These are phyloP conservation scores for Aspergillus kassunensis DNA, from an alignment of 495 filamentous ascomycete genomes.

Conservation along the genomic window DNA sequence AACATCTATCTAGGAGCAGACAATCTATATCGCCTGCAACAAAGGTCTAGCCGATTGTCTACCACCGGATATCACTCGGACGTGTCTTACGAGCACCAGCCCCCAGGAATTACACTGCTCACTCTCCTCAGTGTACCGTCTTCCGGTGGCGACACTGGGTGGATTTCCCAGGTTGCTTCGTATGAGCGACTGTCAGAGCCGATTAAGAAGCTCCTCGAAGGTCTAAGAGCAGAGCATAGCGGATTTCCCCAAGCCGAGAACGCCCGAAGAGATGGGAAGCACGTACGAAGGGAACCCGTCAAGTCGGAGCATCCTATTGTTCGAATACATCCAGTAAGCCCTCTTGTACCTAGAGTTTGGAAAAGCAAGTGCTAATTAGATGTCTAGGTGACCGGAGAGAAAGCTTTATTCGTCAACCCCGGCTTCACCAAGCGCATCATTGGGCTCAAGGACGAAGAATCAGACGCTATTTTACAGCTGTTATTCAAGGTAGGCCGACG, in stretches of 20 bases:
- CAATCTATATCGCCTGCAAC: conserved; percentile 1
- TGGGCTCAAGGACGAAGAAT: conserved; percentile 8
- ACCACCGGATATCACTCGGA: conserved; percentile 20
- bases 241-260: conserved; percentile 67
- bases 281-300: conserved; percentile 64
- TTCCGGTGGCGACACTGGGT: conserved; percentile 66
- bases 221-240: conserved; percentile 66
- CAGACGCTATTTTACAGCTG: conserved; percentile 5
- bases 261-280: conserved; percentile 54
- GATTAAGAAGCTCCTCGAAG: conserved; percentile 69
- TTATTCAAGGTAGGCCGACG: neutral
- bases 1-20: conserved; percentile 9
- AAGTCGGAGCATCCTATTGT: conserved; percentile 67
- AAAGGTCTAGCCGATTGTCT: neutral
- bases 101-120: conserved; percentile 71
- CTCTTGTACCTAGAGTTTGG: neutral
- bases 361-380: neutral
- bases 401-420: conserved; percentile 8
- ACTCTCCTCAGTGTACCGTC: conserved; percentile 66
- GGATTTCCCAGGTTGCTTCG: conserved; percentile 69
- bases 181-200: conserved; percentile 64
- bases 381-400: neutral
- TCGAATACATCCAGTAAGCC: conserved; percentile 26
- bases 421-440: conserved; percentile 11
- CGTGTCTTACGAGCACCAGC: conserved; percentile 71